Percentiles rank a stretch among this genome's conserved stretches.
Evolutionary conservation across 352 stramenopile species (phyloP).

Genomic region (Pythium phragmiticola): DNA sequence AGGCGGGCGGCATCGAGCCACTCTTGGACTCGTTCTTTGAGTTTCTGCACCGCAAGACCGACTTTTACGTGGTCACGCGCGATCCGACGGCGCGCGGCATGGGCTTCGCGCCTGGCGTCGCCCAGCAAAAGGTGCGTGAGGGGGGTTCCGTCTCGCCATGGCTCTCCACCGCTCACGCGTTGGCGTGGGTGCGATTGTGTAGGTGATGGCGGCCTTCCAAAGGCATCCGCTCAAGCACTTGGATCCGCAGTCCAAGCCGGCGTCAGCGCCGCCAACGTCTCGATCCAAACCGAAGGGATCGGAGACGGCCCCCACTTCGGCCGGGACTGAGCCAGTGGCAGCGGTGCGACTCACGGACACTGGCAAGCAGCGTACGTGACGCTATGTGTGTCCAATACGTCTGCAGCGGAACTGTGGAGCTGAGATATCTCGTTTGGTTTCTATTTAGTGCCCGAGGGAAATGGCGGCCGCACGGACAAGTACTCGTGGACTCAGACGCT

Average conservation of each 20-base stretch:
- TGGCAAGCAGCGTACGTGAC: slow-evolving; percentile 68
- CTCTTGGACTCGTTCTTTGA: slow-evolving; percentile 97
- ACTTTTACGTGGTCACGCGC: slow-evolving; percentile 92
- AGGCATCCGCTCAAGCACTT: slow-evolving; percentile 66
- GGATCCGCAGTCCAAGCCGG: slow-evolving; percentile 23
- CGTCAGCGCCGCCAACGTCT: not conserved
- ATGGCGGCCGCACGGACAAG: slow-evolving; percentile 79
- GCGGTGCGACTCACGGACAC: slow-evolving; percentile 42
- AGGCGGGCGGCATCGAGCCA: slow-evolving; percentile 93
- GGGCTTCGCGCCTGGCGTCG: slow-evolving; percentile 62
- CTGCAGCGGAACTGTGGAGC: not conserved
- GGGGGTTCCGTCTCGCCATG: not conserved
- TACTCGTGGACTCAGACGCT: slow-evolving; percentile 99
- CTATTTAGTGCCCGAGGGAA: slow-evolving; percentile 83
- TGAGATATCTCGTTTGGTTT: not conserved
- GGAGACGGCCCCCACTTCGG: not conserved
- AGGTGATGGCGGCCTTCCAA: slow-evolving; percentile 61
- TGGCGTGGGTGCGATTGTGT: not conserved
- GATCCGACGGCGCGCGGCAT: slow-evolving; percentile 50
- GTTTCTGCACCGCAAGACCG: slow-evolving; percentile 97
- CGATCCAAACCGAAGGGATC: not conserved
- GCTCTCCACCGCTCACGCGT: not conserved
- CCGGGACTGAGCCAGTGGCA: not conserved
- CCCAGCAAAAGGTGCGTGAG: slow-evolving; percentile 47
- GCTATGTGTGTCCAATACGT: not conserved